Evolutionary conservation across 768 basidiomycete species (phyloP).

Genomic region (Lactifluus subvellereus): DNA sequence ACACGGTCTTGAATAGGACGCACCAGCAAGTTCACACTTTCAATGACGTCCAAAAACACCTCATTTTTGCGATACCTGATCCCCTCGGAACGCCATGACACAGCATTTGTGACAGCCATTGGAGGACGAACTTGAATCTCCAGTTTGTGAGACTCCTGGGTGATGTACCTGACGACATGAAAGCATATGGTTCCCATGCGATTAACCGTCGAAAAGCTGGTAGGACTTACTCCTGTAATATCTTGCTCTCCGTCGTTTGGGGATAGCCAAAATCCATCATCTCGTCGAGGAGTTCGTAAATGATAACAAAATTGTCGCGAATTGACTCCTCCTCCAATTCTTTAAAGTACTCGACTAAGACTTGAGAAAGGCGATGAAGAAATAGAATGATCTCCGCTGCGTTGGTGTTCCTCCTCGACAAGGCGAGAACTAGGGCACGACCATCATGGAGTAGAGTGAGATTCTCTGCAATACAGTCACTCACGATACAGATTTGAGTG

Average conservation of each 20-base stretch:
- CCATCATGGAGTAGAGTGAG: neutral
- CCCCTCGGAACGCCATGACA: constrained; percentile 97
- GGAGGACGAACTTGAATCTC: constrained; percentile 83
- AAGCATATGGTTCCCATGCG: neutral
- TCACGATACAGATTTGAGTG: constrained; percentile 95
- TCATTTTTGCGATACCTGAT: constrained; percentile 98
- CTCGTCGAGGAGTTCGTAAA: constrained; percentile 97
- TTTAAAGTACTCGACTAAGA: constrained; percentile 98
- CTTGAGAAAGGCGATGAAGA: constrained; percentile 87
- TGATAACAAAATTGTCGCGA: constrained; percentile 98
- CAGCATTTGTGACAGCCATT: constrained; percentile 96
- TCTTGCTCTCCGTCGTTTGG: constrained; percentile 99
- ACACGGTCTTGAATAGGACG: constrained; percentile 26
- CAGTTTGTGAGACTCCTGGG: constrained; percentile 96
- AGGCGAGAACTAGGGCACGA: constrained; percentile 66
- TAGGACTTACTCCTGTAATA: constrained; percentile 74
- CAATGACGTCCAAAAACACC: constrained; percentile 97
- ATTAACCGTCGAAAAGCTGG: neutral
- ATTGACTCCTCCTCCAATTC: constrained; percentile 99
- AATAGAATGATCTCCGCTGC: constrained; percentile 95
- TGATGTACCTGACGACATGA: constrained; percentile 71
- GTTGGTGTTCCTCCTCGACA: constrained; percentile 94
- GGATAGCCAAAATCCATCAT: constrained; percentile 99
- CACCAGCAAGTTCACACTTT: constrained; percentile 93
- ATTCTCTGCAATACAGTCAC: constrained; percentile 30